Base-by-base conservation (phyloP, 352 stramenopile genomes). In the Pythium periplocum region DNA sequence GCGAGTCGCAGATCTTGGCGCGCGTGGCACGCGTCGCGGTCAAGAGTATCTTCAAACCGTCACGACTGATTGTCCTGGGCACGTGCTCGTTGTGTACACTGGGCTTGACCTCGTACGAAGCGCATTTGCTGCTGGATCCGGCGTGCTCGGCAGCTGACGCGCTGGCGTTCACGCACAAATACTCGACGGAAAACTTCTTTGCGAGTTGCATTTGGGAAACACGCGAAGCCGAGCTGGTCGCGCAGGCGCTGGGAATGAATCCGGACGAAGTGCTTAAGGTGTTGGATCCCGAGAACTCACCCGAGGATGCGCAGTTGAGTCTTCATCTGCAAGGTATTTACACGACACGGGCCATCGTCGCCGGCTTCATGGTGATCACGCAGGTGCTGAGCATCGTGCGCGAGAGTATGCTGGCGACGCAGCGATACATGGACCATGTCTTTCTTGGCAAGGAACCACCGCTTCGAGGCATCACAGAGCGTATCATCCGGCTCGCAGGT, bases 171-270 rank as follows among this genome's bases (percentile, higher is more conserved):
- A 69, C 74, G 44, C 72, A 63, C 62, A 79, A 80, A 38, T 87
- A 85, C 50, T 62, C 76, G 44, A 61, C 64, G 30, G 68, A 85
- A 52, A 85, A 87, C 52, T 82, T 85, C 53, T 64, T 83, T 33
- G 71, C 76, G 44, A 85, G 73, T 53, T 79, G 72, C 57, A 78
- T 87, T 57, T 87, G 74, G 73, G 71, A 85, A 53, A 83, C 77
- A 9, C 60, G 62, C 1, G 55, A 71, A 6, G 56, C 74, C 0
- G 64, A 71, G 37, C 53, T 87, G 2, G 61, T 85, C 30, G 76
- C 72, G 7, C 69, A 69, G 41, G 64, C 71, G 26, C 48, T 84
- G 8, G 72, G 53, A 1, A 37, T 83, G 6, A 56, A 83, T 30
- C 67, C 76, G 6, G 41, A 55, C 33, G 45, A 62, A 9, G 39